Percentiles rank a stretch among this genome's conserved stretches.
Evolutionary conservation across 1,284 basidiomycete species (phyloP).

Genomic region (Irpex sp.): DNA sequence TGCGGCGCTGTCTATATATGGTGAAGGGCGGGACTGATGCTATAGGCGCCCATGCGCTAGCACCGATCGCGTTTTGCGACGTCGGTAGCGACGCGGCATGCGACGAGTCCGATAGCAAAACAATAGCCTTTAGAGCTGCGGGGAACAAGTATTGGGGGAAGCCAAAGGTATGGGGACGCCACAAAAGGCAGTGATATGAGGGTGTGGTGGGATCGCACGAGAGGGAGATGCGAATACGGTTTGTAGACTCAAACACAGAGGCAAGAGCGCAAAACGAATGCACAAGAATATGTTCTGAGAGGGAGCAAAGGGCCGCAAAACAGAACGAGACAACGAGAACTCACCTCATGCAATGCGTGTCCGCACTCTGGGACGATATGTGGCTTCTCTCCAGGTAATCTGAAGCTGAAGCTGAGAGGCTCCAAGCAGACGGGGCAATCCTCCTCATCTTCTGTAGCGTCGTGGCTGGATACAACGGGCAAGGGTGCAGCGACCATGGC

Average conservation of each 20-base stretch:
- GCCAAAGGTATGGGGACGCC: neutral
- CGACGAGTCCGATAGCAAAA: neutral
- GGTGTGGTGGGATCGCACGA: neutral
- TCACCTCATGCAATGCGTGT: slow-evolving; percentile 92
- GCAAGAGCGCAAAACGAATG: neutral
- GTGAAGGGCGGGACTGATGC: neutral
- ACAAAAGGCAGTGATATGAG: neutral
- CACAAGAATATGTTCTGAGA: neutral
- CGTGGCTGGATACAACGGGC: slow-evolving; percentile 64
- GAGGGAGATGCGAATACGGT: neutral
- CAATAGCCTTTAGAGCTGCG: neutral
- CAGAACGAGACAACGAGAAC: slow-evolving; percentile 18
- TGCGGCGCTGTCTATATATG: neutral
- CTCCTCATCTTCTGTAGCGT: slow-evolving; percentile 68
- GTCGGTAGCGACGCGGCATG: neutral
- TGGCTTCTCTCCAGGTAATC: slow-evolving; percentile 91
- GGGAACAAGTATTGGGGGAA: neutral
- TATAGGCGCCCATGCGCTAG: neutral
- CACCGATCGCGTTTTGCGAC: neutral
- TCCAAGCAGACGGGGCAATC: slow-evolving; percentile 92
- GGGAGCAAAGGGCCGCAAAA: neutral
- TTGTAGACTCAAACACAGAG: neutral
- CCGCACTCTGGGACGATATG: slow-evolving; percentile 96
- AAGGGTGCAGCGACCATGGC: slow-evolving; percentile 56
- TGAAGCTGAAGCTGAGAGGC: slow-evolving; percentile 82